These are phyloP conservation scores for Zygosaccharomyces sapae DNA, from an alignment of 1,139 yeast genomes.

Conservation along the genomic window DNA sequence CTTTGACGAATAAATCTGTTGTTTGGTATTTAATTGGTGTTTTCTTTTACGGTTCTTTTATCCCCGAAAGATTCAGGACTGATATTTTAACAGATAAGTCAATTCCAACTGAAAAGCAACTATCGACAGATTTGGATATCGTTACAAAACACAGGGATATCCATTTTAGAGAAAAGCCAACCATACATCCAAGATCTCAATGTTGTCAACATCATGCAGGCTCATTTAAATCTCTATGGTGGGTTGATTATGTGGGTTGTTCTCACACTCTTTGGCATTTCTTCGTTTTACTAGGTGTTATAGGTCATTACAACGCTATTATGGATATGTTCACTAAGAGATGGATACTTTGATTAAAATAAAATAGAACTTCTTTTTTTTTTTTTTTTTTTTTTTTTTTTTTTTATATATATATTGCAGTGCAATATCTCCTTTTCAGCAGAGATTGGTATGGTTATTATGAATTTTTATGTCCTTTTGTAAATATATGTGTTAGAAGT, in stretches of 20 bases:
- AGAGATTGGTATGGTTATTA: no score
- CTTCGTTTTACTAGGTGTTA: conserved; percentile 79
- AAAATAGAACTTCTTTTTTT: no score
- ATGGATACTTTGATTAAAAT: conserved; percentile 22
- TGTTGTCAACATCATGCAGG: conserved; percentile 27
- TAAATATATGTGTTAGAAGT: no score
- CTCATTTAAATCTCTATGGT: conserved; percentile 67
- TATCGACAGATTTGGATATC: conserved; percentile 30
- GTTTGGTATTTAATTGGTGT: conserved; percentile 79
- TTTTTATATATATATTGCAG: no score
- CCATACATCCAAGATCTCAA: conserved; percentile 13
- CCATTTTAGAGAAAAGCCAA: conserved; percentile 55
- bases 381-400: no score
- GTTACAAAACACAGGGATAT: conserved; percentile 37
- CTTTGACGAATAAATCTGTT: conserved; percentile 39
- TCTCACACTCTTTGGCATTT: conserved; percentile 95
- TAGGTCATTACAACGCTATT: conserved; percentile 79
- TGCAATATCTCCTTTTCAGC: no score
- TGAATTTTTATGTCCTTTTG: no score
- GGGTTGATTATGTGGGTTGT: conserved; percentile 70
- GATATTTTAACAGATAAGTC: conserved; percentile 43
- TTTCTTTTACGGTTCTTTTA: conserved; percentile 76
- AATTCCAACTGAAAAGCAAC: conserved; percentile 36
- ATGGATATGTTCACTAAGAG: conserved; percentile 56
- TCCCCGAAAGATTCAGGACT: conserved; percentile 85